Percentiles rank a stretch among this genome's conserved stretches.
These are phyloP conservation scores for Chytriomyces confervae DNA, from an alignment of 192 early-diverging fungal genomes.

Conservation along the genomic window DNA sequence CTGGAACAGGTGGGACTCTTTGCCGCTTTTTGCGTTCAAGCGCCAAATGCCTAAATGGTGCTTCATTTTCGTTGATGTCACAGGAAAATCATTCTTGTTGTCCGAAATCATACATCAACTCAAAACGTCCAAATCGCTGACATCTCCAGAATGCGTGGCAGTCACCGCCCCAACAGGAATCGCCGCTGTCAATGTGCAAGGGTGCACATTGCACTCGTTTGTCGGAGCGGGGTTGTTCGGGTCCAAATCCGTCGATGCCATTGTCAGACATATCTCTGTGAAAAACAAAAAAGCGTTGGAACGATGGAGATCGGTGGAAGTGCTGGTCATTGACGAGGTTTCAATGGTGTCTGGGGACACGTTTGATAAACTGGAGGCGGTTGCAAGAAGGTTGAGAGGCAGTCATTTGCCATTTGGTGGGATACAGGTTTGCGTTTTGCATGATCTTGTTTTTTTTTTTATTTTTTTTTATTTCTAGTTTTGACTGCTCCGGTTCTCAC, in stretches of 20 bases:
- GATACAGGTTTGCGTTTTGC: conserved; percentile 42
- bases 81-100: no score
- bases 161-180: conserved; percentile 62
- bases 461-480: background rate
- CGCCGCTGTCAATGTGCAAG: conserved; percentile 65
- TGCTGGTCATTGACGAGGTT: conserved; percentile 60
- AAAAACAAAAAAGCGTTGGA: conserved; percentile 16
- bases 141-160: background rate
- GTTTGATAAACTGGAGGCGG: conserved; percentile 52
- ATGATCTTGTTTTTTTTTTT: background rate
- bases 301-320: conserved; percentile 43
- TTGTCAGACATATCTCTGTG: background rate
- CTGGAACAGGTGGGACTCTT: no score
- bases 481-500: no score
- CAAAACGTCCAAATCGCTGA: no score
- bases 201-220: conserved; percentile 65
- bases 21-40: no score
- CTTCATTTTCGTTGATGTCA: no score
- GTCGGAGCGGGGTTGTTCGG: conserved; percentile 39
- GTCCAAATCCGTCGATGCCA: background rate
- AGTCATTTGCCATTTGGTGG: conserved; percentile 53
- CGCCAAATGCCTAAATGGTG: no score
- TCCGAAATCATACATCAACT: no score
- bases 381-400: conserved; percentile 35
- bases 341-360: conserved; percentile 57